A percentile compares a stretch with the other conserved stretches of the same genome.
Conservation (phyloP, 192 early-diverging fungal genomes). For the Umbelopsis vinacea region DNA sequence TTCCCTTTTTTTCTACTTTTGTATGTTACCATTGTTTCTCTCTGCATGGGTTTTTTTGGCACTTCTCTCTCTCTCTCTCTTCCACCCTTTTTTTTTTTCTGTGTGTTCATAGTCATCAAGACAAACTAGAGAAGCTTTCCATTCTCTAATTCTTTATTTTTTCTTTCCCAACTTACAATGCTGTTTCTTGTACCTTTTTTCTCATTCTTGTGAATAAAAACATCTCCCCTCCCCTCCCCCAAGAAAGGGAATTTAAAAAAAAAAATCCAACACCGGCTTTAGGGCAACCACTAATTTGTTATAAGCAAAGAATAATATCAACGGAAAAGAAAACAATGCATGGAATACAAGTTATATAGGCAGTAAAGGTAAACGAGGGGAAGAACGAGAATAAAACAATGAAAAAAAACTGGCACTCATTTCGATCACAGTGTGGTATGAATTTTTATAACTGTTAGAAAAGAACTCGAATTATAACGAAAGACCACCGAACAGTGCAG, state of each 20-base stretch:
- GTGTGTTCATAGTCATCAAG: slow-evolving; percentile 24
- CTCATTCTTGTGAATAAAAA: slow-evolving; percentile 21
- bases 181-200: slow-evolving; percentile 36
- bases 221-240: neutral
- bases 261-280: neutral
- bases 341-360: slow-evolving; percentile 14
- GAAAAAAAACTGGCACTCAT: neutral
- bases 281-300: no score
- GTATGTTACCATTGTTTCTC: slow-evolving; percentile 14
- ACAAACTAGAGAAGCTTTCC: neutral
- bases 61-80: slow-evolving; percentile 8
- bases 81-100: slow-evolving; percentile 15
- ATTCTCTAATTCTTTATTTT: slow-evolving; percentile 30
- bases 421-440: neutral
- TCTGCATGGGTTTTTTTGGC: slow-evolving; percentile 17
- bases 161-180: slow-evolving; percentile 24
- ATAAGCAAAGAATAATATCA: slow-evolving; percentile 14
- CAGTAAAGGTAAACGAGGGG: no score
- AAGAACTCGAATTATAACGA: neutral
- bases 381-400: neutral
- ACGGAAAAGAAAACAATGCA: neutral
- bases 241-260: slow-evolving; percentile 22
- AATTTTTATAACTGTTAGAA: no score
- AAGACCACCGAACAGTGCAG: slow-evolving; percentile 27
- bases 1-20: neutral